Evolutionary conservation across 2,329 filamentous ascomycete species (phyloP), one percentile per base, ranked within the genome.

Genomic region (Trichothecium sympodiale): DNA sequence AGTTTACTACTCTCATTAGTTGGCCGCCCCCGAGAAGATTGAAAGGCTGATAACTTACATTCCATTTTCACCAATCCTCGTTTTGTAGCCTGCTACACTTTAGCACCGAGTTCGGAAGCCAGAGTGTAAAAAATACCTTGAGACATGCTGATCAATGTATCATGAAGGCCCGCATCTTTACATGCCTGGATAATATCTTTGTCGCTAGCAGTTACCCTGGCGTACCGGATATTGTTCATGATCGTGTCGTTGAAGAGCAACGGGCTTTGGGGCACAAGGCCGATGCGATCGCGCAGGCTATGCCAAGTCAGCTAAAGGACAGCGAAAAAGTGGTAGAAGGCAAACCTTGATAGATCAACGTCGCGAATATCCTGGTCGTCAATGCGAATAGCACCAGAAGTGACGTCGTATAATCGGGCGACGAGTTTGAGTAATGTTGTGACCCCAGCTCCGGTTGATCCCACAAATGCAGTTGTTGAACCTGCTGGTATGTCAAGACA

Each of bases 211-310:
- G 59, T 61, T 14, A 71, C 64, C 37, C 60, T 66, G 14, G 69
- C 70, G 43, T 77, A 77, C 23, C 66, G 65, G 20, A 77, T 62
- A 40, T 77, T 77, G 57, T 71, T 72, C 56, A 74, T 66, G 41
- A 77, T 63, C 3, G 69, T 71, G 43, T 71, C 69, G 43, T 75
- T 66, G 43, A 77, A 77, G 3, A 77, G 52, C 8, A 71, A 62
- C 0, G 71, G 67, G 30, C 59, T 61, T 44, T 77, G 72, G 0
- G 71, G 71, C 2, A 76, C 72, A 20, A 74, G 61, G 5, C 71
- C 72, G 29, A 76, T 69, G 16, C 65, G 61, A 32, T 64, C 63
- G 4, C 71, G 67, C 14, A 76, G 54, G 39, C 67, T 70, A 35
- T 42, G 31, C 10, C 40, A 34, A 33, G 40, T 52, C 27, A 57